Evolutionary conservation across 129 eudicot species (phyloP).

Genomic region (Tagetes patula): DNA sequence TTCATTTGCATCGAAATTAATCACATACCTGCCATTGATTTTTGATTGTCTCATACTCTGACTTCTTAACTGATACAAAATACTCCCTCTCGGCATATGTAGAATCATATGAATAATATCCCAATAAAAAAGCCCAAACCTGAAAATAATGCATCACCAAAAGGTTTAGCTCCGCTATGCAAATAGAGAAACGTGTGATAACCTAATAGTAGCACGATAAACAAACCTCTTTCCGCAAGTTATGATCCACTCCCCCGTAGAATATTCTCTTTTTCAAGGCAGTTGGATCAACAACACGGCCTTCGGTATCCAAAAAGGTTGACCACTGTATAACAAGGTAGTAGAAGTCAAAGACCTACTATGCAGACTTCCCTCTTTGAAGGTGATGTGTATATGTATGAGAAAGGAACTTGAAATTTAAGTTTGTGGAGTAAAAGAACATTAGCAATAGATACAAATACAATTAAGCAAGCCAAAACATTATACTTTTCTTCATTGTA

Average conservation of each 20-base stretch:
- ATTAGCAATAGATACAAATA: neutral
- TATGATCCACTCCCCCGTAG: constrained; percentile 85
- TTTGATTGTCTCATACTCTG: constrained; percentile 79
- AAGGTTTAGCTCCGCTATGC: constrained; percentile 4
- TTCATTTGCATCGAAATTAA: constrained; percentile 15
- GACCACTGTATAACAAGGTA: constrained; percentile 66
- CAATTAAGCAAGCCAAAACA: neutral
- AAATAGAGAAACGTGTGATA: neutral
- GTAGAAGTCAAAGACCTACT: constrained; percentile 11
- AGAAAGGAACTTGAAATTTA: neutral
- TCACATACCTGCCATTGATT: constrained; percentile 90
- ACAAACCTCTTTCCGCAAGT: constrained; percentile 80
- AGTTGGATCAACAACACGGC: constrained; percentile 64
- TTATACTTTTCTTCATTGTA: constrained; percentile 7
- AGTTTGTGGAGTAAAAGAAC: constrained; percentile 2
- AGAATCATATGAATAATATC: constrained; percentile 66
- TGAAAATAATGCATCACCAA: constrained; percentile 27
- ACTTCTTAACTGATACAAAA: constrained; percentile 56
- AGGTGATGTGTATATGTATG: neutral
- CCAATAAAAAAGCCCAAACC: constrained; percentile 89
- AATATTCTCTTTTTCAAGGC: constrained; percentile 83
- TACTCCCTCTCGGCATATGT: constrained; percentile 90
- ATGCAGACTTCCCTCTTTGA: neutral
- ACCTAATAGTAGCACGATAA: constrained; percentile 9
- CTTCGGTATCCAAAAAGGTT: constrained; percentile 77